phyloP scores from a whole-genome alignment of 176 grass and related monocot genomes.

The Thinopyrum elongatum region DNA sequence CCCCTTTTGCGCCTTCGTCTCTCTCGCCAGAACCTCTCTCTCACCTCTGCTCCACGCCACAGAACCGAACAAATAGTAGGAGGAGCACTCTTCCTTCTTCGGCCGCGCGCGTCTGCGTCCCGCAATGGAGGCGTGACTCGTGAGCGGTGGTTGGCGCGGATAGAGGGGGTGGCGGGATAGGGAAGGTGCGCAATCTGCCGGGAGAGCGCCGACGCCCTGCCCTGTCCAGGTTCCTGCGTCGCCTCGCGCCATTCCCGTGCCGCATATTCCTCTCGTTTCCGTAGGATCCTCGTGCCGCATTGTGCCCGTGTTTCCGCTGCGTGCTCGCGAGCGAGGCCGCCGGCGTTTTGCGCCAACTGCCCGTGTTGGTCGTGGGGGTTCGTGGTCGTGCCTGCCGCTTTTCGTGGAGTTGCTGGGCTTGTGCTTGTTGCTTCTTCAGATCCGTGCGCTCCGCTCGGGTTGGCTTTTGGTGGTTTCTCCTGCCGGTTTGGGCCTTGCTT shows the following conservation, averaged over 20 bases:
- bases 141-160: conserved; percentile 23
- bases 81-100: background rate
- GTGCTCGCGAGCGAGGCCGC: background rate
- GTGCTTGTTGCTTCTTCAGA: conserved; percentile 3
- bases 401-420: background rate
- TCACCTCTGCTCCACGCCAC: background rate
- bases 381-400: background rate
- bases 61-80: background rate
- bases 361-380: background rate
- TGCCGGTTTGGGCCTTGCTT: background rate
- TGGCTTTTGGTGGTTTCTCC: background rate
- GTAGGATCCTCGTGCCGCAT: background rate
- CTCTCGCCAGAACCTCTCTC: background rate
- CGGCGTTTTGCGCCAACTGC: background rate
- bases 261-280: background rate
- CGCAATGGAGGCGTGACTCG: conserved; percentile 23
- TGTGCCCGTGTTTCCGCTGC: background rate
- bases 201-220: background rate
- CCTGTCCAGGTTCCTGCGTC: conserved; percentile 1
- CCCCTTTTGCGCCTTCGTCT: conserved; percentile 19
- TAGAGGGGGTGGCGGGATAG: background rate
- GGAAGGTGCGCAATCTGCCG: background rate
- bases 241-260: conserved; percentile 8
- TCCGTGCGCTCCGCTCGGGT: conserved; percentile 7
- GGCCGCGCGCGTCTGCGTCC: background rate